Evolutionary conservation across 768 basidiomycete genomes (phyloP).

Genomic region (Leccinum pellstonianum): DNA sequence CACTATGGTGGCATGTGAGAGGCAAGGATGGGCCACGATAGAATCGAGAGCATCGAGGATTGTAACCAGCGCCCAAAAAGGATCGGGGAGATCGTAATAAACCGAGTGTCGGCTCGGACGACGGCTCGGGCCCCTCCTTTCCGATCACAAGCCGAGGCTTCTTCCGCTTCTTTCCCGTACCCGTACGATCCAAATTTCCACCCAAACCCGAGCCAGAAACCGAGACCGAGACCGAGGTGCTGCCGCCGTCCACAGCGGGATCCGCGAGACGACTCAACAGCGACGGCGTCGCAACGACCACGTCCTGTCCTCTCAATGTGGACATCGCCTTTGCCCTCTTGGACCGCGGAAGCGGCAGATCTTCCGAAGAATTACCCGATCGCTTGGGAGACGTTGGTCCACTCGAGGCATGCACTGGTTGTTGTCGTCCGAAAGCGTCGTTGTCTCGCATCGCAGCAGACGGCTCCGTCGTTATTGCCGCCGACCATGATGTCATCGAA

Average conservation of each 20-base stretch:
- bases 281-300: constrained; percentile 32
- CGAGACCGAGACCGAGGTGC: neutral
- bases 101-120: constrained; percentile 19
- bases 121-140: constrained; percentile 12
- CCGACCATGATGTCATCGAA: constrained; percentile 11
- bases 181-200: constrained; percentile 19
- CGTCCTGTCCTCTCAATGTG: constrained; percentile 26
- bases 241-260: constrained; percentile 13
- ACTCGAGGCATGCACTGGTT: neutral
- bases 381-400: constrained; percentile 26
- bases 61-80: too few relatives aligned
- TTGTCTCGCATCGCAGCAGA: constrained; percentile 14
- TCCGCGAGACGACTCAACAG: constrained; percentile 44
- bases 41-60: too few relatives aligned
- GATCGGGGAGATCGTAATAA: too few relatives aligned
- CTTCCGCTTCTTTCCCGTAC: constrained; percentile 17
- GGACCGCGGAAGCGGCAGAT: constrained; percentile 31
- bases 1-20: too few relatives aligned
- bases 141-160: constrained; percentile 7
- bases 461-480: constrained; percentile 11
- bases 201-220: constrained; percentile 4
- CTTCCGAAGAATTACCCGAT: constrained; percentile 29
- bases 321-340: constrained; percentile 34
- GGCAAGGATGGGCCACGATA: too few relatives aligned
- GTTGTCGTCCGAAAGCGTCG: constrained; percentile 5